phyloP scores from a whole-genome alignment of 1,284 basidiomycete species.

The Vanrija sp. region DNA sequence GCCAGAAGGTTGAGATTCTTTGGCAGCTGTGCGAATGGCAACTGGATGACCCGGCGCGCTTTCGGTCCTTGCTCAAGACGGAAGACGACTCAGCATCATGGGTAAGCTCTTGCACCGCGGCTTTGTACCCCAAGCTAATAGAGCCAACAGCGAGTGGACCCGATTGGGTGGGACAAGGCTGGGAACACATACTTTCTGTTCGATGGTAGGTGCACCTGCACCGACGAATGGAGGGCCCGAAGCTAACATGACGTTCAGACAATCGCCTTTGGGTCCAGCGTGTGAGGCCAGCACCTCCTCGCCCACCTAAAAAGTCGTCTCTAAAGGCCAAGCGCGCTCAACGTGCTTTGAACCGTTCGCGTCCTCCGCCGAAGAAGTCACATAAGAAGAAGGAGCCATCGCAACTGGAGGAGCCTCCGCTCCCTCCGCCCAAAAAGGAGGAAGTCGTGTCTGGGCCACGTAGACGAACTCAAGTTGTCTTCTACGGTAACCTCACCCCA shows the following conservation, averaged over 20 bases:
- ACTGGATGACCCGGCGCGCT: constrained; percentile 52
- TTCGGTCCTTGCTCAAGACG: constrained; percentile 51
- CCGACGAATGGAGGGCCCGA: background rate
- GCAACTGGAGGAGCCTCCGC: background rate
- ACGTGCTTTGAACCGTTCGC: constrained; percentile 13
- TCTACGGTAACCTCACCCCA: constrained; percentile 40
- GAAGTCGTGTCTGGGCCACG: constrained; percentile 24
- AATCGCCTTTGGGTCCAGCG: constrained; percentile 57
- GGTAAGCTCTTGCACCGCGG: constrained; percentile 46
- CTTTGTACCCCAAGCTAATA: background rate
- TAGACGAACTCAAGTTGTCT: constrained; percentile 32
- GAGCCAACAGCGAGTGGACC: constrained; percentile 50
- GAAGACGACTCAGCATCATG: constrained; percentile 53
- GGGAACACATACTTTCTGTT: constrained; percentile 57
- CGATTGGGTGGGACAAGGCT: constrained; percentile 53
- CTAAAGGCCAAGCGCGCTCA: constrained; percentile 33
- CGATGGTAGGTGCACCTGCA: constrained; percentile 51
- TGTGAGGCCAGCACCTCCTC: constrained; percentile 29
- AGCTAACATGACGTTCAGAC: constrained; percentile 33
- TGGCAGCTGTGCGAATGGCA: constrained; percentile 57
- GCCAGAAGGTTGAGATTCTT: constrained; percentile 51
- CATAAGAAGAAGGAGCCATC: constrained; percentile 20
- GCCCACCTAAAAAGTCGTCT: constrained; percentile 35
- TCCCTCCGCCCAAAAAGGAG: constrained; percentile 6
- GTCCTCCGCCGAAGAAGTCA: constrained; percentile 18